Evolutionary conservation across 2,329 filamentous ascomycete genomes (phyloP).

Genomic region (Alternaria sp.): DNA sequence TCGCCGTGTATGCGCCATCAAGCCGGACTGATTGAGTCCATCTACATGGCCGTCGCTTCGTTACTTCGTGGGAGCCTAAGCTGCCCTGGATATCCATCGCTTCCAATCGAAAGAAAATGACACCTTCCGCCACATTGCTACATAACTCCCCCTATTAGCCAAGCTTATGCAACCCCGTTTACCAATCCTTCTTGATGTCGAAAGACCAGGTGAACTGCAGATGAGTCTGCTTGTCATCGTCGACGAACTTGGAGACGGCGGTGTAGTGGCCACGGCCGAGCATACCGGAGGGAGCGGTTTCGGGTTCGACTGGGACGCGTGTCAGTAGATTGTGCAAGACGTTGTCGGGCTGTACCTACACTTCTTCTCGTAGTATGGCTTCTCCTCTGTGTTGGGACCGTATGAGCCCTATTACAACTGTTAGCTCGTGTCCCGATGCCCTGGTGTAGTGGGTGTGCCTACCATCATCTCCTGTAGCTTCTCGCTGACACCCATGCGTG

Average conservation of each 20-base stretch:
- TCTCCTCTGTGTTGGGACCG: slow-evolving; percentile 89
- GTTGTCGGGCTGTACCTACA: slow-evolving; percentile 66
- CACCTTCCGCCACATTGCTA: slow-evolving; percentile 18
- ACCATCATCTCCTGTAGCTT: slow-evolving; percentile 99
- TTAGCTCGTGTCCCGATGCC: slow-evolving; percentile 15
- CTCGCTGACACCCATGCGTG: slow-evolving; percentile 84
- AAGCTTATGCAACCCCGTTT: slow-evolving; percentile 38
- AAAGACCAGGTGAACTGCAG: slow-evolving; percentile 96
- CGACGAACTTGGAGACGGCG: slow-evolving; percentile 87
- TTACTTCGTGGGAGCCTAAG: slow-evolving; percentile 28
- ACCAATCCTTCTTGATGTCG: slow-evolving; percentile 97
- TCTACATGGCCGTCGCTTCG: slow-evolving; percentile 33
- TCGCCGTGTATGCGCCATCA: slow-evolving; percentile 13
- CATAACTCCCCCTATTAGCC: slow-evolving; percentile 6
- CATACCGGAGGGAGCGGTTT: slow-evolving; percentile 93
- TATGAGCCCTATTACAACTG: slow-evolving; percentile 77
- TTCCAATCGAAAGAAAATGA: slow-evolving; percentile 16
- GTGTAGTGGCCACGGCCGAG: slow-evolving; percentile 89
- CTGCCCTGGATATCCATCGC: slow-evolving; percentile 28
- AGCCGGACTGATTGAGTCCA: slow-evolving; percentile 16
- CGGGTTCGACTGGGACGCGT: slow-evolving; percentile 73
- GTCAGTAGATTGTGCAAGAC: slow-evolving; percentile 17
- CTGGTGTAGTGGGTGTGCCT: slow-evolving; percentile 44
- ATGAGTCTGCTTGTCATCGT: slow-evolving; percentile 92
- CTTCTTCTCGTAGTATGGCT: slow-evolving; percentile 85